phyloP scores from a whole-genome alignment of 192 early-diverging fungal species.

The Diversispora eburnea region DNA sequence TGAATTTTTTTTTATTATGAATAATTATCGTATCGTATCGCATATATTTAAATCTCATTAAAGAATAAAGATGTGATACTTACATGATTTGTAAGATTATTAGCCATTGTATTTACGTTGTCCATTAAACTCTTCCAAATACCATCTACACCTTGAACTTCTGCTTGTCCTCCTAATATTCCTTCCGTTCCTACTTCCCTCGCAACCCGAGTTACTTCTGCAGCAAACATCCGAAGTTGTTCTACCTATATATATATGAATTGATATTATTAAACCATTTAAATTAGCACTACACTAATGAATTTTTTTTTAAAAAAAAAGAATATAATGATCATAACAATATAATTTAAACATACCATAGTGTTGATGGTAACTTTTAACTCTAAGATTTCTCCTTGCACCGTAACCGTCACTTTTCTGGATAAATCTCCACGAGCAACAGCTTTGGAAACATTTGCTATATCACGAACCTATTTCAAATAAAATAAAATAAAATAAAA shows the following conservation, averaged over 20 bases:
- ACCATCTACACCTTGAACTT: conserved; percentile 53
- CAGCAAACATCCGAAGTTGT: conserved; percentile 48
- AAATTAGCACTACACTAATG: not conserved
- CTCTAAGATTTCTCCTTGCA: conserved; percentile 52
- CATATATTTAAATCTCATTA: not conserved
- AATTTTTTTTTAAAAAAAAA: not conserved
- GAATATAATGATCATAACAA: not conserved
- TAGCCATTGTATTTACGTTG: conserved; percentile 66
- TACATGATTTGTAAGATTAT: conserved; percentile 60
- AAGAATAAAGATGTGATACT: not conserved
- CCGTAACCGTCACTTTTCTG: conserved; percentile 44
- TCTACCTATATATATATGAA: conserved; percentile 35
- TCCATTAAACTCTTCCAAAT: conserved; percentile 63
- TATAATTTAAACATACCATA: conserved; percentile 30
- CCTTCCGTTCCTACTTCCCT: conserved; percentile 51
- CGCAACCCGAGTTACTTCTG: conserved; percentile 50
- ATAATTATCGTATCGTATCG: not conserved
- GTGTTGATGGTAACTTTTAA: conserved; percentile 51
- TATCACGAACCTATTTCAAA: conserved; percentile 51
- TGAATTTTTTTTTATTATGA: not conserved
- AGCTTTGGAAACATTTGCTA: conserved; percentile 55
- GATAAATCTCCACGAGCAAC: conserved; percentile 55
- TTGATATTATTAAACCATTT: not conserved
- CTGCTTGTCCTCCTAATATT: conserved; percentile 49
- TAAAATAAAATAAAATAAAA: too few relatives aligned